Evolutionary conservation across 192 early-diverging fungal species (phyloP), one percentile per base, ranked within the genome.

Genomic region (Mortierella antarctica): DNA sequence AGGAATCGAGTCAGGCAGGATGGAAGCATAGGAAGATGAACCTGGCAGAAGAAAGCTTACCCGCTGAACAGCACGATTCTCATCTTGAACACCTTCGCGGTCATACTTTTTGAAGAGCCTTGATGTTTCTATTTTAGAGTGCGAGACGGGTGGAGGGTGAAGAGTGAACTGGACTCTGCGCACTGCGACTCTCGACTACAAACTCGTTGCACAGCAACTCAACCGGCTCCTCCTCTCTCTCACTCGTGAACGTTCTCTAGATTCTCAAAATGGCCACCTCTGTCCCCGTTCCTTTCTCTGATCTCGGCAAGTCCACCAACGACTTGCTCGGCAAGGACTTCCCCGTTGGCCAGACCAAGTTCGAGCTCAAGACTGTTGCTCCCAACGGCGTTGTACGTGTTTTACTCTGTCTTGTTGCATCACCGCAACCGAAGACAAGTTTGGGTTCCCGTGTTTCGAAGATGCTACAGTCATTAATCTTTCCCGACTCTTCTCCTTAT

Each of bases 321-420:
- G 98, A 98, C 86, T 89, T 99, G 74, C 91, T 99, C 74, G 86
- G 89, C 89, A 99, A 99, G 91, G 98, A 99, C 90, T 99, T 91
- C 84, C 96, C 96, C 65, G 91, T 95, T 72, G 96, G 94, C 62
- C 86, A 89, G 39, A 91, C 95, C 73, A 97, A 97, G 89, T 94
- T 99, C 78, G 98, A 99, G 83, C 92, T 96, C 86, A 98, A 98
- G 93, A 97, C 96, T 83, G 92, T 90, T 74, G 94, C 97, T 67
- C 86, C 96, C 71, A 97, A 95, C 86, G 97, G 97, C 85, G 96
- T 99, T 44, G 95, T 96, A 93, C 81, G 92, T 93, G 18, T 46
- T 48, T 51, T 50, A 14, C 17, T 17, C 49, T 17, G 1, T 17
- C 2, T 1, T 50, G 17, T 50, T 17, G 1, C 12, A 14, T 50